These are phyloP conservation scores for Arthrobotrys sphaeroides DNA, from an alignment of 2,329 filamentous ascomycete species.

Conservation along the genomic window DNA sequence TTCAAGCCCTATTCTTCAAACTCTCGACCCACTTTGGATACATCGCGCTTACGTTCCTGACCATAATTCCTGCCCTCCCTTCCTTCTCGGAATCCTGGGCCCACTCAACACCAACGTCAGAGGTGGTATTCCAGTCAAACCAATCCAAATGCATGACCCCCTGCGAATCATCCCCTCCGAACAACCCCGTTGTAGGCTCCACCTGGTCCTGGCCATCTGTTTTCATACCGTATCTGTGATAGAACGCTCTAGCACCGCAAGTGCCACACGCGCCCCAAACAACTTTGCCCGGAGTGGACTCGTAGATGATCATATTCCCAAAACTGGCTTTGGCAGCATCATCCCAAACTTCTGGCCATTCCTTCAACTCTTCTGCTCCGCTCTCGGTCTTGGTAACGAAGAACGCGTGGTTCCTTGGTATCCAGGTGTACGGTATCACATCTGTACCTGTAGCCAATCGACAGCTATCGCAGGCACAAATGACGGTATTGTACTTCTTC, in stretches of 20 bases:
- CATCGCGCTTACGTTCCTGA: conserved; percentile 4
- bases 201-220: conserved; percentile 16
- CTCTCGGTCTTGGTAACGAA: conserved; percentile 1
- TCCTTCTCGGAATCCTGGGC: conserved; percentile 28
- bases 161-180: conserved; percentile 22
- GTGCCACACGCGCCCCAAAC: conserved; percentile 34
- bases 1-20: background rate
- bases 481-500: conserved; percentile 4
- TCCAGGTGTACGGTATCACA: conserved; percentile 15
- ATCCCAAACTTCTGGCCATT: conserved; percentile 36
- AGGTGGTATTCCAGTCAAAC: conserved; percentile 14
- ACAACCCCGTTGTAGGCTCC: conserved; percentile 16
- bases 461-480: conserved; percentile 40
- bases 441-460: conserved; percentile 24
- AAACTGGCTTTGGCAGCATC: conserved; percentile 17
- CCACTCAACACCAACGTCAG: background rate
- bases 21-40: conserved; percentile 29
- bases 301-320: conserved; percentile 26
- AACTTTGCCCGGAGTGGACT: conserved; percentile 8
- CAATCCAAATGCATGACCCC: conserved; percentile 44
- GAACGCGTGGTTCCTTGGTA: conserved; percentile 13
- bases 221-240: conserved; percentile 19
- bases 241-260: conserved; percentile 29
- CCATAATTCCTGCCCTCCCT: conserved; percentile 26
- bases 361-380: background rate